Base-by-base conservation (phyloP, 2,329 filamentous ascomycete genomes). In the Paracamarosporium sp. region DNA sequence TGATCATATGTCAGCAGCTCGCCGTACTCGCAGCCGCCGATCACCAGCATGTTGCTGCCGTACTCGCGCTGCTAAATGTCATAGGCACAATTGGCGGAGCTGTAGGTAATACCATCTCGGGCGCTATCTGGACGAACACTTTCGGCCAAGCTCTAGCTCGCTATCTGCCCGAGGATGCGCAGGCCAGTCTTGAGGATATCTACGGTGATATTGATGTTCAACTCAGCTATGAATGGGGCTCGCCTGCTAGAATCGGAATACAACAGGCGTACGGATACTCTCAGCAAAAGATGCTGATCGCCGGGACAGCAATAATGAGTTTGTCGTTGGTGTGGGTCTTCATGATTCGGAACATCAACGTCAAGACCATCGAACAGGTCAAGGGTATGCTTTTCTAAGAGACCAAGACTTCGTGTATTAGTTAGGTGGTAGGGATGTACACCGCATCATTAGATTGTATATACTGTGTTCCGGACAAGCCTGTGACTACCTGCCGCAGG, bases 91-190 rank as follows among this genome's bases (percentile, higher is more conserved):
- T 90, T 58, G 88, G 76, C 24, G 66, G 67, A 28, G 72, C 72
- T 3, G 68, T 76, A 15, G 75, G 75, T 3, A 61, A 55, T 35
- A 82, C 87, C 1, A 80, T 90, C 38, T 82, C 87, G 0, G 82
- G 82, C 0, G 86, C 86, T 1, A 85, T 90, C 57, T 90, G 87
- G 87, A 85, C 83, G 0, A 78, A 81, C 53, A 80, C 82, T 0
- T 83, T 90, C 56, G 81, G 80, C 4, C 70, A 78, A 17, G 80
- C 80, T 25, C 76, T 88, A 24, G 61, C 24, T 2, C 51, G 56
- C 35, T 55, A 62, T 28, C 76, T 88, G 0, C 85, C 85, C 17
- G 72, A 69, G 12, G 71, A 76, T 43, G 74, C 33, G 47, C 30
- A 31, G 31, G 31, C 30, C 9, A 38, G 33, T 27, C 22, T 80